Conservation (phyloP, 2,329 filamentous ascomycete species). For the Stagonosporopsis vannaccii region DNA sequence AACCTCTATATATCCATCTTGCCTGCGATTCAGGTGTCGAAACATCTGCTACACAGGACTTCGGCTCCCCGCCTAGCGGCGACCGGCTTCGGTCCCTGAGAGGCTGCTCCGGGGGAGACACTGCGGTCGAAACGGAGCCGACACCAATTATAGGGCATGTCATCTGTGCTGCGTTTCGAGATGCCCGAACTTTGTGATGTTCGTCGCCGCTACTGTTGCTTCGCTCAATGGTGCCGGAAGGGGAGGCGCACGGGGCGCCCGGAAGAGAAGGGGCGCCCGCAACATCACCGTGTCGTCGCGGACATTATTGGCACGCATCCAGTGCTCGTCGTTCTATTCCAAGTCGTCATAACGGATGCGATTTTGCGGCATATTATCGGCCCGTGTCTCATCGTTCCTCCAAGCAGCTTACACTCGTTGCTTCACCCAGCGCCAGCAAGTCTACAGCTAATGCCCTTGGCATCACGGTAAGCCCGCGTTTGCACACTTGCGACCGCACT, state of each 20-base stretch:
- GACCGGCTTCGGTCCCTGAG: constrained; percentile 27
- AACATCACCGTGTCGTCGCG: not conserved
- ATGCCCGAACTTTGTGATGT: constrained; percentile 8
- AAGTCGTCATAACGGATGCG: not conserved
- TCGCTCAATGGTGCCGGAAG: constrained; percentile 19
- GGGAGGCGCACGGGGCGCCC: constrained; percentile 12
- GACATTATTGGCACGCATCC: not conserved
- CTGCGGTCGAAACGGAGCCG: constrained; percentile 38
- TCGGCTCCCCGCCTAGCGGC: constrained; percentile 45
- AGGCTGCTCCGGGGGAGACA: constrained; percentile 27
- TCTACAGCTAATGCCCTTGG: not conserved
- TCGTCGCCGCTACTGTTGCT: constrained; percentile 7
- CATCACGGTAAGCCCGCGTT: not conserved
- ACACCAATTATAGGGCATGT: constrained; percentile 25
- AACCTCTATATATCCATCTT: constrained; percentile 33
- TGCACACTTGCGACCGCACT: not conserved
- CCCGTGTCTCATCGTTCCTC: not conserved
- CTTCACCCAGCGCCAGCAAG: not conserved
- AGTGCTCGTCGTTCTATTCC: not conserved
- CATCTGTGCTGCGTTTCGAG: constrained; percentile 30
- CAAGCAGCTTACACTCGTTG: not conserved
- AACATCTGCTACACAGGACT: constrained; percentile 27
- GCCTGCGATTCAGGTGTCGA: constrained; percentile 20
- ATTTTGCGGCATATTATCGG: not conserved
- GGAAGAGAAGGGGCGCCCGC: constrained; percentile 1